Conservation (phyloP, 371 early-diverging fungal species). For the Mucor indicus region DNA sequence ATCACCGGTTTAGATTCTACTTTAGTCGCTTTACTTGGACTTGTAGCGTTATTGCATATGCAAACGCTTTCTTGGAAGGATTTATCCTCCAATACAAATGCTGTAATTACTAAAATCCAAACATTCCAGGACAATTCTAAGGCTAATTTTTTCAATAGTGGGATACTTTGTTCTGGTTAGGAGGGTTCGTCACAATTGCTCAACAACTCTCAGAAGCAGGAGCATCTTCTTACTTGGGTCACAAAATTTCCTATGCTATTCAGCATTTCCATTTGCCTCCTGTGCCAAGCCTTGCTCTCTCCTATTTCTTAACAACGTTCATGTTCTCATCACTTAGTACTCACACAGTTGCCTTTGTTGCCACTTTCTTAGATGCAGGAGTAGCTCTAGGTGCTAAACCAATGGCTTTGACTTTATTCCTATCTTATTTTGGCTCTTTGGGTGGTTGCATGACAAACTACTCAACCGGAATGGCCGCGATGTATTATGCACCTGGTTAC, state of each 20-base stretch:
- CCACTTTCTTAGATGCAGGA: slow-evolving; percentile 75
- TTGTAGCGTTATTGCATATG: slow-evolving; percentile 53
- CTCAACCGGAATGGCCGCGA: slow-evolving; percentile 57
- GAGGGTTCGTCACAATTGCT: slow-evolving; percentile 75
- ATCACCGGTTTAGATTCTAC: slow-evolving; percentile 65
- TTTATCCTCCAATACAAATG: slow-evolving; percentile 63
- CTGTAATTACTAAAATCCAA: too few species aligned
- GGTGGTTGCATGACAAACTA: slow-evolving; percentile 67
- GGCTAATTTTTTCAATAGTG: slow-evolving; percentile 41
- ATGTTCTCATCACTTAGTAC: slow-evolving; percentile 70
- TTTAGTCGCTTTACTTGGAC: slow-evolving; percentile 65
- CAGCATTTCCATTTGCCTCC: slow-evolving; percentile 29
- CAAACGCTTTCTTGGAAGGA: slow-evolving; percentile 72
- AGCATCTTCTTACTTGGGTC: slow-evolving; percentile 63
- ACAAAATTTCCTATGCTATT: slow-evolving; percentile 45
- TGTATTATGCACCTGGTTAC: slow-evolving; percentile 63
- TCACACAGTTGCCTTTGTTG: slow-evolving; percentile 69
- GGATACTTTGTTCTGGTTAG: slow-evolving; percentile 83
- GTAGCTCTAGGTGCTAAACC: slow-evolving; percentile 60
- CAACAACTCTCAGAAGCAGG: slow-evolving; percentile 69
- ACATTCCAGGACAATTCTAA: too few species aligned
- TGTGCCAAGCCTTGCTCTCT: slow-evolving; percentile 48
- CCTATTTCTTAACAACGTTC: slow-evolving; percentile 71
- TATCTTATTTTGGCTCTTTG: slow-evolving; percentile 67
- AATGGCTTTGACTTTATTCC: slow-evolving; percentile 49